Conservation (phyloP, 2,329 filamentous ascomycete genomes). For the Ampelomyces quisqualis region DNA sequence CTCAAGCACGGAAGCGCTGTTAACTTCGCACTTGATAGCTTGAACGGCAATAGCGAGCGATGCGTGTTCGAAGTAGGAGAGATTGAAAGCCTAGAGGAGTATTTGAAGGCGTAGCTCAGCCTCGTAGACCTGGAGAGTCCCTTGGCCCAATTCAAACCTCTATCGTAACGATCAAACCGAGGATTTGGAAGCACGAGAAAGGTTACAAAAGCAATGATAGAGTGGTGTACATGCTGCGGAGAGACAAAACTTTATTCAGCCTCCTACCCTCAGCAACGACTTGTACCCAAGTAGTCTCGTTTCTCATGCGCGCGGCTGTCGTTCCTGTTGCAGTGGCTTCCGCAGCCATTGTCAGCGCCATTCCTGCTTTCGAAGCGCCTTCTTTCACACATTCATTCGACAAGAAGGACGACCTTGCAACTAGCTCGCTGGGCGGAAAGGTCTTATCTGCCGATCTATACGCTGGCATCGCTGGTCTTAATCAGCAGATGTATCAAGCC, state of each 20-base stretch:
- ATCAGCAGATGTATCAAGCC: constrained; percentile 31
- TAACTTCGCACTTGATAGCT: constrained; percentile 4
- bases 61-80: constrained; percentile 3
- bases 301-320: constrained; percentile 20
- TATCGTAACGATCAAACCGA: constrained; percentile 14
- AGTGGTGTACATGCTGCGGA: not conserved
- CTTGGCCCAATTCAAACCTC: constrained; percentile 12
- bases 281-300: constrained; percentile 9
- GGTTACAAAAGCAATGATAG: constrained; percentile 1
- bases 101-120: constrained; percentile 7
- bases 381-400: constrained; percentile 14
- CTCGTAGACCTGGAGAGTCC: constrained; percentile 4
- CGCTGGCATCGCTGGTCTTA: constrained; percentile 25
- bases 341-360: constrained; percentile 16
- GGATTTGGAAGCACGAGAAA: too few species aligned
- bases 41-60: constrained; percentile 9
- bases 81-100: constrained; percentile 6
- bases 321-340: constrained; percentile 11
- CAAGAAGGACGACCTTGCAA: constrained; percentile 16
- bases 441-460: constrained; percentile 24
- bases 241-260: constrained; percentile 12
- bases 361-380: constrained; percentile 12
- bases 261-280: constrained; percentile 3
- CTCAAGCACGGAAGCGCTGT: constrained; percentile 3
- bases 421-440: constrained; percentile 14